Evolutionary conservation across 345 rosid species (phyloP).

Genomic region (Trapa bicornis): DNA sequence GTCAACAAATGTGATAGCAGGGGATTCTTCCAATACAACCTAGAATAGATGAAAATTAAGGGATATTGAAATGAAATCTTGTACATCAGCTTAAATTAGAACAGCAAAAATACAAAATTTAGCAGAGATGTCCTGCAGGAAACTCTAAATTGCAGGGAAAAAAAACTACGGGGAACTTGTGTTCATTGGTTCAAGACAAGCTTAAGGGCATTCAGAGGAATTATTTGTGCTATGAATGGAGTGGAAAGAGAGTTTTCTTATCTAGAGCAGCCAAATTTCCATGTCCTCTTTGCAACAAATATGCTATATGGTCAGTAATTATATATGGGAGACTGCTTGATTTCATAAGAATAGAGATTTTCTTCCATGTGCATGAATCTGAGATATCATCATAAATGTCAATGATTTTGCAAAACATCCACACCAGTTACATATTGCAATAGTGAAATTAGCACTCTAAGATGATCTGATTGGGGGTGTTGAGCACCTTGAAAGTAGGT

Average conservation of each 20-base stretch:
- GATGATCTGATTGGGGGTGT: constrained; percentile 7
- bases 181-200: neutral
- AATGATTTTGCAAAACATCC: neutral
- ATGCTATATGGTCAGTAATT: neutral
- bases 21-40: constrained; percentile 71
- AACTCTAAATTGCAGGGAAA: too few species aligned
- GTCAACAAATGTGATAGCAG: constrained; percentile 39
- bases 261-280: neutral
- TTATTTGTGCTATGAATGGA: neutral
- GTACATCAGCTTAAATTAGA: neutral
- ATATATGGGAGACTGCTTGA: neutral
- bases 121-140: too few species aligned
- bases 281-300: neutral
- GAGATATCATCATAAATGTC: neutral
- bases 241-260: too few species aligned
- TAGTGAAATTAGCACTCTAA: neutral
- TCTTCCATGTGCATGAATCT: too few species aligned
- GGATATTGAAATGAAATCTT: neutral
- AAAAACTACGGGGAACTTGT: too few species aligned
- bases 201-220: neutral
- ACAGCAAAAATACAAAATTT: neutral
- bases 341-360: neutral
- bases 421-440: neutral
- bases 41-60: constrained; percentile 21
- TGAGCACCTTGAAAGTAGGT: constrained; percentile 70